Base-by-base conservation (phyloP, 805 yeast genomes). In the Starmerella bombi region DNA sequence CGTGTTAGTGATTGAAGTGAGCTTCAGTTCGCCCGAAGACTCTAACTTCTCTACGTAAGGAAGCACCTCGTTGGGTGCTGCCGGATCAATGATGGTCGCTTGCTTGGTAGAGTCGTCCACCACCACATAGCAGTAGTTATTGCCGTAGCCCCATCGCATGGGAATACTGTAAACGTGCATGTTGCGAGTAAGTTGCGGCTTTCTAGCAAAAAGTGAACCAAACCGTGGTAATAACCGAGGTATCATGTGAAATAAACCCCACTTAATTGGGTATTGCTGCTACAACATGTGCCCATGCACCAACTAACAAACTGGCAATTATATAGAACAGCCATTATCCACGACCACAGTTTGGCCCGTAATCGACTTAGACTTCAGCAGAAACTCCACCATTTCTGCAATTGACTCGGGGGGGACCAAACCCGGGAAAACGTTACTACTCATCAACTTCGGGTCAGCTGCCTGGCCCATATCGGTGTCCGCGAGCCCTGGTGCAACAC, bases 81-180 rank as follows among this genome's bases (percentile, higher is more conserved):
- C 97, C 2, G 97, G 94, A 54, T 91, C 98, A 48, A 91, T 78
- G 25, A 91, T 52, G 78, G 94, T 81, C 4, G 94, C 73, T 44
- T 75, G 69, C 36, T 64, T 69, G 5, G 84, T 68, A 15, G 66
- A 64, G 19, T 71, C 72, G 60, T 86, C 95, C 6, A 74, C 69
- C 25, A 91, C 57, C 8, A 86, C 59, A 58, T 91, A 91, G 51
- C 86, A 71, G 62, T 86, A 91, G 64, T 91, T 91, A 56, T 88
- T 91, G 40, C 96, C 94, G 20, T 74, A 58, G 40, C 88, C 83
- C 96, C 97, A 88, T 60, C 95, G 74, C 94, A 86, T 86, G 40
- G 88, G 86, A 50, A 91, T 73, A 23, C 79, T 62, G 51, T 74
- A 69, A 42, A 91, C 71, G 51, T 82, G 91, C 98, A 91, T 91